These are phyloP conservation scores for Calonectria henricotiae DNA, from an alignment of 2,329 filamentous ascomycete genomes.

Conservation along the genomic window DNA sequence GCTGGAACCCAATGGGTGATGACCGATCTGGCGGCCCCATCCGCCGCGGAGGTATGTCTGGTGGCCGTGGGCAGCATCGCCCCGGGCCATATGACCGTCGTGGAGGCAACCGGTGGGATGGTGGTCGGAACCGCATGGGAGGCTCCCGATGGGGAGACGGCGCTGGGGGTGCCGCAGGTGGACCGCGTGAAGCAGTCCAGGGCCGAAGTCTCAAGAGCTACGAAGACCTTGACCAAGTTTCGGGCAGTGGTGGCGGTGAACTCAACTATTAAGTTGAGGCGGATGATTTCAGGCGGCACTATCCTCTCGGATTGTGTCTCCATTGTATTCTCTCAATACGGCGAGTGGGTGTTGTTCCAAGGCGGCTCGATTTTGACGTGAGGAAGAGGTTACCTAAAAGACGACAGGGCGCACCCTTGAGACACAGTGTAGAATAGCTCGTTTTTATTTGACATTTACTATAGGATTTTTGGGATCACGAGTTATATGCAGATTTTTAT, in stretches of 20 bases:
- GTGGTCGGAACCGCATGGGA: constrained; percentile 65
- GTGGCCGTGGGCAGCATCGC: constrained; percentile 72
- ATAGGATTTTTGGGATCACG: constrained; percentile 27
- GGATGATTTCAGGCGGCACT: constrained; percentile 13
- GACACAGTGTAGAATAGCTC: constrained; percentile 48
- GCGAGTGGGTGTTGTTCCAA: constrained; percentile 34
- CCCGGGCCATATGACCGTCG: constrained; percentile 84
- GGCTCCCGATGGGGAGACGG: constrained; percentile 81
- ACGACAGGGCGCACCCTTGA: constrained; percentile 31
- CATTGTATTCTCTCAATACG: constrained; percentile 20
- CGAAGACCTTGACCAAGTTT: constrained; percentile 93
- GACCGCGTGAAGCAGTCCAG: constrained; percentile 91
- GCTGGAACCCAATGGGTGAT: constrained; percentile 69
- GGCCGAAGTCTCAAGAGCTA: constrained; percentile 96
- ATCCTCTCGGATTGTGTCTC: background rate
- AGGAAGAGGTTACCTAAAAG: constrained; percentile 25
- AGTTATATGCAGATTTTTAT: constrained; percentile 21
- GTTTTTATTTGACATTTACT: constrained; percentile 31
- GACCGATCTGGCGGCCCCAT: constrained; percentile 78
- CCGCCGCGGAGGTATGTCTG: constrained; percentile 75
- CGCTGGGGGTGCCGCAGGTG: constrained; percentile 83
- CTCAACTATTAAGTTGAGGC: constrained; percentile 82
- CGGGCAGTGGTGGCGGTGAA: constrained; percentile 82
- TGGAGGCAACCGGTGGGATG: constrained; percentile 70
- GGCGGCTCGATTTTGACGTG: constrained; percentile 35